These are phyloP conservation scores for Ceratocystis smalleyi DNA, from an alignment of 2,329 filamentous ascomycete species.

Conservation along the genomic window DNA sequence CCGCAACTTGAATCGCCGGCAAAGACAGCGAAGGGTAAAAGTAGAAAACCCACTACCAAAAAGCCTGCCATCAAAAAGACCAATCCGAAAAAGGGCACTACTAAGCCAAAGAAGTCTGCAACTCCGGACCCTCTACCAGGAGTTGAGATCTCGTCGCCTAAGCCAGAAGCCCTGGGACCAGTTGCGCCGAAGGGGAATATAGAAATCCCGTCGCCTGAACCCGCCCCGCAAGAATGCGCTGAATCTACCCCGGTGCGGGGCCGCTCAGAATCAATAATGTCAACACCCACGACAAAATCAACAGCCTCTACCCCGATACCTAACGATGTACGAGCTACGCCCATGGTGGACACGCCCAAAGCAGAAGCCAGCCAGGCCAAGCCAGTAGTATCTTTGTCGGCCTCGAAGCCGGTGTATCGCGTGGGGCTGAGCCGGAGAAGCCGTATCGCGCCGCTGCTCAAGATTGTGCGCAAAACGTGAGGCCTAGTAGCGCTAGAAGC, in stretches of 20 bases:
- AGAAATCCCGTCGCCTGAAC: background rate
- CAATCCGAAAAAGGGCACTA: conserved; percentile 20
- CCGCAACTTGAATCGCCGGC: background rate
- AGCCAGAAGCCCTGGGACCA: background rate
- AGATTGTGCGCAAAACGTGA: conserved; percentile 31
- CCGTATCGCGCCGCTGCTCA: conserved; percentile 37
- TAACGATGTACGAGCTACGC: background rate
- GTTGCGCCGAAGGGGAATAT: background rate
- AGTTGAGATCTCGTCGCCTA: background rate
- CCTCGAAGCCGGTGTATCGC: conserved; percentile 28
- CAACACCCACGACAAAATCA: background rate
- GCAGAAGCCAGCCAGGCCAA: conserved; percentile 12
- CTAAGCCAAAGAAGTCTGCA: background rate
- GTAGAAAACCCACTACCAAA: background rate
- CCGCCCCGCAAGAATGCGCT: background rate
- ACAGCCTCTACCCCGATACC: background rate
- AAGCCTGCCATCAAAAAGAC: conserved; percentile 22
- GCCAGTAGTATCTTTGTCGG: background rate
- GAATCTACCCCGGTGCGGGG: background rate
- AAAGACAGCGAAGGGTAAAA: background rate
- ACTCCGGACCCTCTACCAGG: background rate
- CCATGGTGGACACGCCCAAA: conserved; percentile 5
- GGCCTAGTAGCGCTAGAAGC: background rate
- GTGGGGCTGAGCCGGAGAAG: conserved; percentile 37
- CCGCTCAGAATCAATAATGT: conserved; percentile 4